Conservation (phyloP, 2,329 filamentous ascomycete species). For the Diaporthe capsici region DNA sequence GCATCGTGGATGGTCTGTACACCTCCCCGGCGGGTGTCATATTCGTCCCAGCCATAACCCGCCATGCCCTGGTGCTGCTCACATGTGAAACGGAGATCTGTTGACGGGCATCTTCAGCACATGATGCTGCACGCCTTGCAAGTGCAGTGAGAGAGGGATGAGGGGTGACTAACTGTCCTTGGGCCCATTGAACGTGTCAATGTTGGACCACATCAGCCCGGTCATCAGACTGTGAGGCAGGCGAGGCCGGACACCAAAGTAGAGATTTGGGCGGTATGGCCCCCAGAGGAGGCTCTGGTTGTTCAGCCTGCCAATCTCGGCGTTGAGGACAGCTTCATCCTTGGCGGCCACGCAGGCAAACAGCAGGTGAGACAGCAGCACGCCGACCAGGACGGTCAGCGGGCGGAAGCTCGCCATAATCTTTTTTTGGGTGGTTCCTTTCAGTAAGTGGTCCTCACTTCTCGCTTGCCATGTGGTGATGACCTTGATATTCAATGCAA, state of each 20-base stretch:
- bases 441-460: slow-evolving; percentile 8
- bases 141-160: background rate
- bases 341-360: slow-evolving; percentile 42
- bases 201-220: slow-evolving; percentile 89
- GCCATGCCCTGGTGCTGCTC: slow-evolving; percentile 95
- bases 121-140: background rate
- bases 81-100: slow-evolving; percentile 93
- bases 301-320: slow-evolving; percentile 67
- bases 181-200: slow-evolving; percentile 82
- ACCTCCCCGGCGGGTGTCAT: slow-evolving; percentile 89
- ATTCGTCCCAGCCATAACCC: slow-evolving; percentile 98
- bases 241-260: slow-evolving; percentile 90
- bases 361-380: slow-evolving; percentile 45
- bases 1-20: slow-evolving; percentile 92
- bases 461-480: background rate
- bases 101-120: slow-evolving; percentile 41
- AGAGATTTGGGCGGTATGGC: slow-evolving; percentile 92
- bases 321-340: slow-evolving; percentile 58
- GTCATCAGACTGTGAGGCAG: slow-evolving; percentile 85
- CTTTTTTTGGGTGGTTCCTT: slow-evolving; percentile 33
- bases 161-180: slow-evolving; percentile 75
- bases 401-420: slow-evolving; percentile 47
- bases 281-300: slow-evolving; percentile 97
- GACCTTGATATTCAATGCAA: background rate
- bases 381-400: slow-evolving; percentile 48